phyloP scores from a whole-genome alignment of 225 moss, liverwort and hornwort genomes.

The Pleurozium schreberi region DNA sequence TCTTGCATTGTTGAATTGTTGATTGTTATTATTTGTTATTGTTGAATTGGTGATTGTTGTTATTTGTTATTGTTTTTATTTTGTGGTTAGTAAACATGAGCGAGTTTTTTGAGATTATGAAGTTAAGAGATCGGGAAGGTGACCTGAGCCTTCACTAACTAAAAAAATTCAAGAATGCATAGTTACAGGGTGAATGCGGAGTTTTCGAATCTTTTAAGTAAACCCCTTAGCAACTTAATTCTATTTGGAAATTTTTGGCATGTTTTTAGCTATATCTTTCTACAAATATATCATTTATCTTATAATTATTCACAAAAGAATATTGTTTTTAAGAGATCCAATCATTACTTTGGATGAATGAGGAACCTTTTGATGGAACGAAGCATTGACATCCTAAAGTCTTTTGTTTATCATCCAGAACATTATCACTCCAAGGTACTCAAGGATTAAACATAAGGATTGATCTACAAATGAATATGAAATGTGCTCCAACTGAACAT shows the following conservation, averaged over 20 bases:
- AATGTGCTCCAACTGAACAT: not conserved
- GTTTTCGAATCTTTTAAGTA: not conserved
- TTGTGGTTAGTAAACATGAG: conserved; percentile 2
- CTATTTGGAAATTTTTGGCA: fast-evolving
- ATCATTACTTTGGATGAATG: not conserved
- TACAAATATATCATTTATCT: not conserved
- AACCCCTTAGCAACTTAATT: not conserved
- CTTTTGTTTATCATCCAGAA: not conserved
- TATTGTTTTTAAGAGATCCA: fast-evolving
- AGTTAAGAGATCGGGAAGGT: not conserved
- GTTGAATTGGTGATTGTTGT: not conserved
- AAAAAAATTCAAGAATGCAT: no score
- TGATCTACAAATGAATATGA: not conserved
- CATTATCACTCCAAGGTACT: not conserved
- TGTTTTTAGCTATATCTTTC: not conserved
- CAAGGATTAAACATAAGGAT: not conserved
- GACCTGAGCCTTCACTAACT: not conserved
- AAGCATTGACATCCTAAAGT: not conserved
- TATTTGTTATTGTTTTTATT: not conserved
- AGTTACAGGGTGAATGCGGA: not conserved
- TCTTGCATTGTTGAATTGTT: not conserved
- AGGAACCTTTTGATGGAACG: not conserved
- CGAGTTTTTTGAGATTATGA: conserved; percentile 25
- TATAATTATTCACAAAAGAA: not conserved
- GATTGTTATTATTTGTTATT: not conserved